Evolutionary conservation across 1,139 yeast genomes (phyloP).

Genomic region (Taphrina confusa): DNA sequence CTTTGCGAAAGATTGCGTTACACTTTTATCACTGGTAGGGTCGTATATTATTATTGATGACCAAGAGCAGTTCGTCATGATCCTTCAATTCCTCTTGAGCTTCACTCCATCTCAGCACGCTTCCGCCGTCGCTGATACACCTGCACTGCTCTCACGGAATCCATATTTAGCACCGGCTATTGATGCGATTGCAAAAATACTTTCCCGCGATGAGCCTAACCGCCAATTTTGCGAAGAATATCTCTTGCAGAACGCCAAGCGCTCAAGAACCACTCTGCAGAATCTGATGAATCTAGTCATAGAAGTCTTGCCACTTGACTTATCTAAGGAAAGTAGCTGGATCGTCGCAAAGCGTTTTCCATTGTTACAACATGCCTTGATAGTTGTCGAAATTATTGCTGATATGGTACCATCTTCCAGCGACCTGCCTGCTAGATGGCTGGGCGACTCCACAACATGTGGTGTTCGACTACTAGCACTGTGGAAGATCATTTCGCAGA

Average conservation of each 20-base stretch:
- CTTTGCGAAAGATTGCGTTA: constrained; percentile 17
- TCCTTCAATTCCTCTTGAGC: constrained; percentile 2
- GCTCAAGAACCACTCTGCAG: neutral
- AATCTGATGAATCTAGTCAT: constrained; percentile 8
- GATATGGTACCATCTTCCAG: neutral
- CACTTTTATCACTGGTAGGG: constrained; percentile 8
- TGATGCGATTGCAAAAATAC: constrained; percentile 25
- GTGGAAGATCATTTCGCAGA: neutral
- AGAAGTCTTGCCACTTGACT: neutral
- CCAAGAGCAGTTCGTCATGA: neutral
- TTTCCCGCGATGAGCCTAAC: constrained; percentile 20
- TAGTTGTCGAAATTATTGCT: constrained; percentile 17
- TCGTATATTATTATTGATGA: neutral
- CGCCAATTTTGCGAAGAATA: constrained; percentile 11
- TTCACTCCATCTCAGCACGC: neutral
- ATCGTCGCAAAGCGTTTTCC: constrained; percentile 5
- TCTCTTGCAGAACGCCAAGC: neutral
- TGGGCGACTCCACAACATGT: neutral
- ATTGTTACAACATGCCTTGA: constrained; percentile 16
- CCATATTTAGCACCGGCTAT: constrained; percentile 26
- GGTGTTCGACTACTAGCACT: neutral
- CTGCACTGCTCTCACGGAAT: neutral
- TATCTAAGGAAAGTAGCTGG: neutral
- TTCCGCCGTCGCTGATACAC: neutral
- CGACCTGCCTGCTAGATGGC: neutral